Evolutionary conservation across 176 grass and related monocot genomes (phyloP).

Genomic region (Oryza glaberrima): DNA sequence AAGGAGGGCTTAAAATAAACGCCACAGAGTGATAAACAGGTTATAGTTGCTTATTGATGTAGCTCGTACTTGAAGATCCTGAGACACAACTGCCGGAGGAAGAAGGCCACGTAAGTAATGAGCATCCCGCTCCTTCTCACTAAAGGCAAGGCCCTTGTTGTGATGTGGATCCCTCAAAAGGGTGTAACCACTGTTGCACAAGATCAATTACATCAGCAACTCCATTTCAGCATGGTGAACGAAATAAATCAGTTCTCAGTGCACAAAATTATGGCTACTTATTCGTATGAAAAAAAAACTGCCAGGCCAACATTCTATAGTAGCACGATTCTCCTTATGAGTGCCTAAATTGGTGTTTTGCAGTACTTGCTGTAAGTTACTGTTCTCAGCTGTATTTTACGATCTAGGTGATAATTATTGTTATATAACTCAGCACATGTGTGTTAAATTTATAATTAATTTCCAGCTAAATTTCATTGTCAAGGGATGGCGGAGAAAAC

Average conservation of each 20-base stretch:
- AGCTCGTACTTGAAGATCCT: slow-evolving; percentile 72
- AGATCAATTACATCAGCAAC: slow-evolving; percentile 41
- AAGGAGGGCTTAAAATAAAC: slow-evolving; percentile 4
- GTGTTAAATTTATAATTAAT: slow-evolving; percentile 18
- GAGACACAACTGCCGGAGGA: slow-evolving; percentile 76
- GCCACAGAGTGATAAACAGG: background rate
- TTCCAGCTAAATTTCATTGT: slow-evolving; percentile 26
- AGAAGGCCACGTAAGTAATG: slow-evolving; percentile 93
- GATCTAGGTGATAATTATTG: background rate
- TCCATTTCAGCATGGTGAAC: background rate
- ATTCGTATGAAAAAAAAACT: background rate
- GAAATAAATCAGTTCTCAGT: background rate
- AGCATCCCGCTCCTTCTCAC: slow-evolving; percentile 81
- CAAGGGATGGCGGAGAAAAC: slow-evolving; percentile 40
- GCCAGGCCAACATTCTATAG: background rate
- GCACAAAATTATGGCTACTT: background rate
- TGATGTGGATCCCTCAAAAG: slow-evolving; percentile 91
- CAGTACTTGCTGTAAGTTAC: background rate
- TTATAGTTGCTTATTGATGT: background rate
- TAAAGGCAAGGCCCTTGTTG: slow-evolving; percentile 93
- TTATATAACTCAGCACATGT: background rate
- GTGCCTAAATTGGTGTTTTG: background rate
- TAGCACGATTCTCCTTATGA: background rate
- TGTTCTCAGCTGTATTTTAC: background rate
- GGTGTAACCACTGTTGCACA: slow-evolving; percentile 71